These are phyloP conservation scores for Neurospora sp. DNA, from an alignment of 495 filamentous ascomycete species.

Conservation along the genomic window DNA sequence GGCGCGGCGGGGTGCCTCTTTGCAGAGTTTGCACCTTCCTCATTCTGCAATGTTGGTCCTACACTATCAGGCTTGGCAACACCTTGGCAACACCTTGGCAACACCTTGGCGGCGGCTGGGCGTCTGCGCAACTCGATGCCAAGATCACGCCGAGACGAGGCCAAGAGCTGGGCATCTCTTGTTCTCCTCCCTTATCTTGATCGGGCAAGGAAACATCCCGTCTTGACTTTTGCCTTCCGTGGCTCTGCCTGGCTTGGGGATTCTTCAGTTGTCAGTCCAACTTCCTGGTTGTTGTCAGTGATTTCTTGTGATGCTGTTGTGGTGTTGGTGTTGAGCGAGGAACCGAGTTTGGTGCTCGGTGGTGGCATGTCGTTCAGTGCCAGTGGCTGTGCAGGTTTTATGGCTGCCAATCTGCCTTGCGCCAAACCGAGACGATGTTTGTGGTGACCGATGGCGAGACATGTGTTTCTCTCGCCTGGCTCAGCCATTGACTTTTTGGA, in stretches of 20 bases:
- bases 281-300: neutral
- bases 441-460: neutral
- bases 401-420: neutral
- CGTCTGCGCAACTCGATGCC: neutral
- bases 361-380: neutral
- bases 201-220: neutral
- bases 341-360: neutral
- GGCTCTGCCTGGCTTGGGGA: neutral
- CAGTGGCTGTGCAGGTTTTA: neutral
- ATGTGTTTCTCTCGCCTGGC: no score
- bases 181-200: neutral
- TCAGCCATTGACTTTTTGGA: no score
- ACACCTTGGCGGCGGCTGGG: neutral
- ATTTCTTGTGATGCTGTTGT: neutral
- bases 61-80: neutral
- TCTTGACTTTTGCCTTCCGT: neutral
- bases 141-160: neutral
- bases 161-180: neutral
- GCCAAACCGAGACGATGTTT: neutral
- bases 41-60: neutral
- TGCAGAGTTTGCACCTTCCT: neutral
- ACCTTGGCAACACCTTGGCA: neutral
- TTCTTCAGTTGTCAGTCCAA: neutral
- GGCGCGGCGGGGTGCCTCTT: neutral
- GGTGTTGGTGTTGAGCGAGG: neutral